Conservation (phyloP, 371 early-diverging fungal genomes). For the Zopfochytrium polystomum region DNA sequence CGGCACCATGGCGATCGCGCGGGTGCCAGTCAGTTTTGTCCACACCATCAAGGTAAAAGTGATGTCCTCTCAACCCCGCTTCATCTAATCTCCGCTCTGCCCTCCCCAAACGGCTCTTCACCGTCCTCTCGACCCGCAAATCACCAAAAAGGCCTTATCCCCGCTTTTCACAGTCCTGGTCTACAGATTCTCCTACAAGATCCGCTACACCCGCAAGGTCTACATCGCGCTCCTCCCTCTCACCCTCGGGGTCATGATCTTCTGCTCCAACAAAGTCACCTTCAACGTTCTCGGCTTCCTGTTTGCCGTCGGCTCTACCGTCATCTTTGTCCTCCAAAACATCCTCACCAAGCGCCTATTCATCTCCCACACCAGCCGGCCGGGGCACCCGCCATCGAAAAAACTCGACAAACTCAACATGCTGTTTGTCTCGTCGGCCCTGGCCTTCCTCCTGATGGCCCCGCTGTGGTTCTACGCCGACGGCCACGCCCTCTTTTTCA, state of each 20-base stretch:
- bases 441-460: constrained; percentile 69
- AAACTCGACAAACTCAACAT: constrained; percentile 82
- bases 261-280: constrained; percentile 52
- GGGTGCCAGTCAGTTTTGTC: constrained; percentile 77
- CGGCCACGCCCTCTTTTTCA: constrained; percentile 40
- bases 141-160: constrained; percentile 64
- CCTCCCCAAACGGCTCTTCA: neutral
- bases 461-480: constrained; percentile 83
- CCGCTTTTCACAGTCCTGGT: constrained; percentile 84
- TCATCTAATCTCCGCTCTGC: neutral
- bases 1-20: constrained; percentile 69
- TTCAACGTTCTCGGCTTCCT: constrained; percentile 63
- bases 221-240: constrained; percentile 75
- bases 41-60: constrained; percentile 94
- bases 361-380: constrained; percentile 29
- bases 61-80: constrained; percentile 27
- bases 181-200: constrained; percentile 65
- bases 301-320: constrained; percentile 69
- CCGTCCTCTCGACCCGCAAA: too few relatives aligned
- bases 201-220: constrained; percentile 63
- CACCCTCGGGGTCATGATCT: constrained; percentile 82
- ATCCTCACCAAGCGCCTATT: constrained; percentile 78
- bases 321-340: constrained; percentile 81
- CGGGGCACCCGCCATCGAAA: constrained; percentile 18
- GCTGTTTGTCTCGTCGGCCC: constrained; percentile 68